A percentile compares a stretch with the other conserved stretches of the same genome.
Conservation (phyloP, 2,329 filamentous ascomycete species). For the Aureobasidium sp. region DNA sequence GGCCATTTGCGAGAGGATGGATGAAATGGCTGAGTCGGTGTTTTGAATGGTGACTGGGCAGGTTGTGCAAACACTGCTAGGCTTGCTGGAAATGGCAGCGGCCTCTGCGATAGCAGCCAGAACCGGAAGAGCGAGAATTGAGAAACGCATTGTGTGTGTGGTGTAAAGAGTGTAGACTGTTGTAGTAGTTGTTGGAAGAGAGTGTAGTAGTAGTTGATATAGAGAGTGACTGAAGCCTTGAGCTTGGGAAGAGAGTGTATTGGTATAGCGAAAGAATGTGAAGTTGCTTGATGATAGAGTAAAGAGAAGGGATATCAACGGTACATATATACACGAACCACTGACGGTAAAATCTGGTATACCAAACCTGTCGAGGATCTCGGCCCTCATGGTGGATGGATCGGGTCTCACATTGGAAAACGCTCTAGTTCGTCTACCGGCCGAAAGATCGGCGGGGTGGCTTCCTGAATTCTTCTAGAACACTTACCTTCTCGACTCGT, state of each 20-base stretch:
- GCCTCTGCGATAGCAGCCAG: not conserved
- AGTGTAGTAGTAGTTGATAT: not conserved
- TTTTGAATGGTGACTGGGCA: slow-evolving; percentile 2
- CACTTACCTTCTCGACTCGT: not conserved
- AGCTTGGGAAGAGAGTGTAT: not conserved
- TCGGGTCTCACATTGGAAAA: slow-evolving; percentile 3
- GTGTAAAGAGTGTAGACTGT: not conserved
- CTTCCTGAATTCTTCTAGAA: not conserved
- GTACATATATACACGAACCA: not conserved
- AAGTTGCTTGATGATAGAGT: not conserved
- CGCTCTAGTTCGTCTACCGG: not conserved
- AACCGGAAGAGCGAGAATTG: not conserved
- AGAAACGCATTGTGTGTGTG: slow-evolving; percentile 2
- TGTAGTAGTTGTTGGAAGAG: not conserved
- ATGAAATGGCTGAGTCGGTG: not conserved
- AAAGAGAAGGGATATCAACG: not conserved
- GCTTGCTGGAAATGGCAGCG: not conserved
- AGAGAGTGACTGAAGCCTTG: not conserved
- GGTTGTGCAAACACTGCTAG: not conserved
- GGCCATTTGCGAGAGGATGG: slow-evolving; percentile 1
- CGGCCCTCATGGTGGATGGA: not conserved
- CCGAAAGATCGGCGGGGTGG: slow-evolving; percentile 1
- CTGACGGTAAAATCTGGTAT: not conserved
- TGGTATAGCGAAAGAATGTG: not conserved
- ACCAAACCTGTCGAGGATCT: not conserved